Conservation (phyloP, 805 yeast species). For the Starmerella floricola region DNA sequence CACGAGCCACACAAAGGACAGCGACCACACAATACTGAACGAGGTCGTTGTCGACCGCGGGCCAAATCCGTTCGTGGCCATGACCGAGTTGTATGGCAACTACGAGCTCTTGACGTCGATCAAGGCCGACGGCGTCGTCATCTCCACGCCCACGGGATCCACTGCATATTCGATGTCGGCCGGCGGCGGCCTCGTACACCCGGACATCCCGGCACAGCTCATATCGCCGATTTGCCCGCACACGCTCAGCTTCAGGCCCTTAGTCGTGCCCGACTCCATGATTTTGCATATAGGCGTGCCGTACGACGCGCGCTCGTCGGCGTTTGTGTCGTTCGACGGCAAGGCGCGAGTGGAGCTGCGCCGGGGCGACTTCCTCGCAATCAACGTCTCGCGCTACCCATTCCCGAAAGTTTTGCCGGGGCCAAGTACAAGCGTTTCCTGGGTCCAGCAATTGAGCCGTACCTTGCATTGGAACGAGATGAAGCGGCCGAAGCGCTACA, state of each 20-base stretch:
- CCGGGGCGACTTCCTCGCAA: slow-evolving; percentile 74
- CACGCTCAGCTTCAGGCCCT: slow-evolving; percentile 83
- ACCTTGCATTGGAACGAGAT: slow-evolving; percentile 87
- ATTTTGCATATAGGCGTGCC: slow-evolving; percentile 73
- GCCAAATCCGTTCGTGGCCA: slow-evolving; percentile 83
- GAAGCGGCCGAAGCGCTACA: slow-evolving; percentile 60
- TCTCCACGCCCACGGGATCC: slow-evolving; percentile 93
- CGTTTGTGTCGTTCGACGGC: slow-evolving; percentile 97
- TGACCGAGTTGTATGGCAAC: slow-evolving; percentile 81
- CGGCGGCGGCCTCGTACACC: slow-evolving; percentile 90
- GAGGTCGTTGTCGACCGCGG: slow-evolving; percentile 90
- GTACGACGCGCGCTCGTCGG: slow-evolving; percentile 67
- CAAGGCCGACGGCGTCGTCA: slow-evolving; percentile 85
- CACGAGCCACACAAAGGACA: slow-evolving; percentile 27
- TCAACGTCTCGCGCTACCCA: slow-evolving; percentile 78
- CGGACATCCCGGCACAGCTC: slow-evolving; percentile 81
- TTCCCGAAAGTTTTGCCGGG: slow-evolving; percentile 71
- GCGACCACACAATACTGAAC: slow-evolving; percentile 54
- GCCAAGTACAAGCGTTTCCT: slow-evolving; percentile 52
- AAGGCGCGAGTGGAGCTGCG: slow-evolving; percentile 68
- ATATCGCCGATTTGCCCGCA: slow-evolving; percentile 97
- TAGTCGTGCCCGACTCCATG: slow-evolving; percentile 89
- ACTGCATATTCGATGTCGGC: slow-evolving; percentile 93
- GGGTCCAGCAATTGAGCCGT: slow-evolving; percentile 63
- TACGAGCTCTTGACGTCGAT: slow-evolving; percentile 74